A percentile compares a stretch with the other conserved stretches of the same genome.
phyloP scores from a whole-genome alignment of 495 filamentous ascomycete species.

The Penicillium macrosclerotiorum region DNA sequence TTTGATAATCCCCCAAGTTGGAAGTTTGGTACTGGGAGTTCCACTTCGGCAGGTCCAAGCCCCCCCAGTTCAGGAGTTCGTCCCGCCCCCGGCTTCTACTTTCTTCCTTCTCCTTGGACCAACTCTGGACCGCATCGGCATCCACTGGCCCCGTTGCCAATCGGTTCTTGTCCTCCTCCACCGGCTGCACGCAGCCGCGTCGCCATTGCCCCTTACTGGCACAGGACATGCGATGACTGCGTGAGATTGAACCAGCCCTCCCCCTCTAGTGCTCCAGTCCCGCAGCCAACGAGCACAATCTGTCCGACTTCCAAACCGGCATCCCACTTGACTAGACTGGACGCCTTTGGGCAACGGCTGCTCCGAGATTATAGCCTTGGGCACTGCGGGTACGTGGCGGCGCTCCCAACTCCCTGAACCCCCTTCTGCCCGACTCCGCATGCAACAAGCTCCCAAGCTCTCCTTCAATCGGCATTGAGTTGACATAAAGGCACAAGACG shows the following conservation, averaged over 20 bases:
- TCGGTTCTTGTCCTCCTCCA: background rate
- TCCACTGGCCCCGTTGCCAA: no score
- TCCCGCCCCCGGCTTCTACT: slow-evolving; percentile 18
- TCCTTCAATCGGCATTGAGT: no score
- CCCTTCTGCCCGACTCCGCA: no score
- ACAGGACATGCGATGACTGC: slow-evolving; percentile 19
- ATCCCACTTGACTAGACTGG: slow-evolving; percentile 5
- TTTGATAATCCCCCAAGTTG: no score
- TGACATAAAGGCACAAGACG: no score
- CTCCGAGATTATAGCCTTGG: slow-evolving; percentile 8
- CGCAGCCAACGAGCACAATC: background rate
- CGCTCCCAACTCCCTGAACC: background rate
- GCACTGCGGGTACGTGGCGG: slow-evolving; percentile 19
- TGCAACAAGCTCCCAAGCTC: no score
- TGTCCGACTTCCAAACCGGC: slow-evolving; percentile 2
- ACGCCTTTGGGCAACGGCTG: slow-evolving; percentile 11
- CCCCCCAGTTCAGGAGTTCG: slow-evolving; percentile 23
- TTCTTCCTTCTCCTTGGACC: background rate
- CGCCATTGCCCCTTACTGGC: slow-evolving; percentile 8
- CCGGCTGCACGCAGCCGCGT: slow-evolving; percentile 7
- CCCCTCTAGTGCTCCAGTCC: slow-evolving; percentile 11
- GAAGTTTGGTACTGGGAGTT: slow-evolving; percentile 1
- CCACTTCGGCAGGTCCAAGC: slow-evolving; percentile 7
- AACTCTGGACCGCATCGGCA: no score
- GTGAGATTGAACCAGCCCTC: slow-evolving; percentile 13